These are phyloP conservation scores for Pseudomonodictys pantanalensis DNA, from an alignment of 495 filamentous ascomycete genomes.

Conservation along the genomic window DNA sequence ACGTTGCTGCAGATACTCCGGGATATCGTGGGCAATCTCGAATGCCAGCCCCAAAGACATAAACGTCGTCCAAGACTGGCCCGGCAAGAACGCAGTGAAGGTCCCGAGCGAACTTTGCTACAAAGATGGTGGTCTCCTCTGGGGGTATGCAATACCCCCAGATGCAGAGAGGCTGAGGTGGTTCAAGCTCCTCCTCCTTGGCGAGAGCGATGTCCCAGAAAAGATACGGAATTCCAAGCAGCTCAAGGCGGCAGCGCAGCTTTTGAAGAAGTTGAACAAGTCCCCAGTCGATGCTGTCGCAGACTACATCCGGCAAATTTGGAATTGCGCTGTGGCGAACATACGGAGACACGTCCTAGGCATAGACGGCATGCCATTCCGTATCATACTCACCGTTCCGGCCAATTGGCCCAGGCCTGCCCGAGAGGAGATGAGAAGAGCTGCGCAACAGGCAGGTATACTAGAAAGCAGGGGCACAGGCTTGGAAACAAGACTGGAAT, in stretches of 20 bases:
- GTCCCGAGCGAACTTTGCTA: constrained; percentile 14
- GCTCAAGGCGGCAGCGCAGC: not conserved
- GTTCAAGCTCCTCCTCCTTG: constrained; percentile 13
- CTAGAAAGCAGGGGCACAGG: not conserved
- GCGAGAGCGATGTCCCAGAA: not conserved
- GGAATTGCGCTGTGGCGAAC: constrained; percentile 5
- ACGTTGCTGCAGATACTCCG: constrained; percentile 12
- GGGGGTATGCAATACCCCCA: constrained; percentile 17
- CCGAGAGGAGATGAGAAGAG: constrained; percentile 8
- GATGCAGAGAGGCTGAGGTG: constrained; percentile 5
- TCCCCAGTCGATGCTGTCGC: constrained; percentile 10
- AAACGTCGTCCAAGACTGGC: constrained; percentile 19
- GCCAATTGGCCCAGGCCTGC: constrained; percentile 13
- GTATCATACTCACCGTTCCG: constrained; percentile 14
- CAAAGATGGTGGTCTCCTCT: not conserved
- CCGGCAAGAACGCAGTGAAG: not conserved
- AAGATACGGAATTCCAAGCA: constrained; percentile 1
- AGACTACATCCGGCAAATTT: constrained; percentile 13
- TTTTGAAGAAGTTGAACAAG: constrained; percentile 12
- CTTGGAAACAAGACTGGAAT: constrained; percentile 5
- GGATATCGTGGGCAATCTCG: constrained; percentile 16
- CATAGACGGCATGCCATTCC: constrained; percentile 12
- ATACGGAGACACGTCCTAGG: not conserved
- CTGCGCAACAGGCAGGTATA: constrained; percentile 11
- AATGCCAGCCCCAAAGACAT: constrained; percentile 5